Conservation (phyloP, 2,329 filamentous ascomycete genomes). For the Diaporthe aspalathi region DNA sequence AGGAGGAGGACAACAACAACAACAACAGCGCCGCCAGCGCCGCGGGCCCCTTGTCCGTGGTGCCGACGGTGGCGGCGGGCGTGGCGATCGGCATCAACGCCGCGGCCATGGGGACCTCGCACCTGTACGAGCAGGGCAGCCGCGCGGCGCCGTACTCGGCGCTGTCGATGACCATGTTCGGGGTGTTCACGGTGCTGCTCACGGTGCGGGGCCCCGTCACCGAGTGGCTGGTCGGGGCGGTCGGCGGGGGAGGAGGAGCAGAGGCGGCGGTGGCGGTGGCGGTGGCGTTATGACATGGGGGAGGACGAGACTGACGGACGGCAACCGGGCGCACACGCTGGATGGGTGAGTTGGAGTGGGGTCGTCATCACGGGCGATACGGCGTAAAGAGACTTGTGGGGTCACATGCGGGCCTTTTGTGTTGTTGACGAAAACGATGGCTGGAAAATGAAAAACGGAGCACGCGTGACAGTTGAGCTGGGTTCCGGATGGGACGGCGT, state of each 20-base stretch:
- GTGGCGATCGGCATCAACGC: slow-evolving; percentile 68
- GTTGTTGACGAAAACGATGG: not conserved
- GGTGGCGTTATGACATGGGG: slow-evolving; percentile 3
- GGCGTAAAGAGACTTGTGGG: not conserved
- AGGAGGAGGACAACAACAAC: too few species aligned
- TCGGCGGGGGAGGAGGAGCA: slow-evolving; percentile 37
- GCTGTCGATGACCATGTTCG: slow-evolving; percentile 68
- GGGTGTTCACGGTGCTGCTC: slow-evolving; percentile 66
- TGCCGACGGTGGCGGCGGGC: slow-evolving; percentile 60
- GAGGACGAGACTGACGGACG: too few species aligned
- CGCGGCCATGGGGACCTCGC: slow-evolving; percentile 69
- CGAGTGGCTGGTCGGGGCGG: slow-evolving; percentile 50
- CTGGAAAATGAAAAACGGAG: not conserved
- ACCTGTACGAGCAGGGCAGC: slow-evolving; percentile 65
- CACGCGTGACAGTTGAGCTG: not conserved
- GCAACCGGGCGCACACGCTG: too few species aligned
- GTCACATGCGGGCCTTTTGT: not conserved
- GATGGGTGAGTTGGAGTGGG: too few species aligned
- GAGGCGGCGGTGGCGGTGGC: slow-evolving; percentile 41
- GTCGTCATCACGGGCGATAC: not conserved
- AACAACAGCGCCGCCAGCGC: too few species aligned
- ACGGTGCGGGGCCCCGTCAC: slow-evolving; percentile 61
- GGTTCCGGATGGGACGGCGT: not conserved
- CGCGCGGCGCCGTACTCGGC: slow-evolving; percentile 67
- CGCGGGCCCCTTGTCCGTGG: slow-evolving; percentile 43